Base-by-base conservation (phyloP, 2,329 filamentous ascomycete species). In the Nothophoma quercina region DNA sequence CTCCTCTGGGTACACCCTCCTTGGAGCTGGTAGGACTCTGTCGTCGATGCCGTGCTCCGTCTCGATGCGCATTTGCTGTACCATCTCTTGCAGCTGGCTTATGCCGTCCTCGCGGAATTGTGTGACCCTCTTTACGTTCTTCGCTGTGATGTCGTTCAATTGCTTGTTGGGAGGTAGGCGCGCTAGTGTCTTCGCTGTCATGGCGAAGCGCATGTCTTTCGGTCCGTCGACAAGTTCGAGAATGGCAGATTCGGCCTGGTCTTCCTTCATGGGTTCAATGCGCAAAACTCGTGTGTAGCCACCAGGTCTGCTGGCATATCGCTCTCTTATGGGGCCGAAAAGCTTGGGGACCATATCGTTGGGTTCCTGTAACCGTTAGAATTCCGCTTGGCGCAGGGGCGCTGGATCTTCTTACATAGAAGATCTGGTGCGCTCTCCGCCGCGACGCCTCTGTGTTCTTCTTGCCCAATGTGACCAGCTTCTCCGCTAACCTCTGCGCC, bases 201-300 rank as follows among this genome's bases (percentile, higher is more conserved):
- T 87, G 67, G 91, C 91, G 78, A 97, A 97, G 26, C 93, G 89
- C 80, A 96, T 90, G 76, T 99, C 95, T 73, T 88, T 89, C 26
- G 92, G 91, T 28, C 93, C 93, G 76, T 99, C 95, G 56, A 99
- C 93, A 25, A 99, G 85, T 77, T 98, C 92, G 39, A 99, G 87
- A 59, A 99, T 93, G 18, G 95, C 93, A 26, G 89, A 93, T 59
- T 88, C 85, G 7, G 90, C 93, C 78, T 97, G 91, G 75, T 98
- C 93, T 68, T 85, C 83, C 75, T 93, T 91, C 67, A 89, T 85
- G 51, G 95, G 90, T 77, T 98, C 93, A 60, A 96, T 92, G 63
- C 92, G 90, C 39, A 97, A 85, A 9, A 99, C 90, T 34, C 95
- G 90, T 15, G 95, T 99, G 82, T 98, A 99, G 49, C 95, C 95